Conservation (phyloP, 495 filamentous ascomycete genomes). For the Hypoxylon perforatum region DNA sequence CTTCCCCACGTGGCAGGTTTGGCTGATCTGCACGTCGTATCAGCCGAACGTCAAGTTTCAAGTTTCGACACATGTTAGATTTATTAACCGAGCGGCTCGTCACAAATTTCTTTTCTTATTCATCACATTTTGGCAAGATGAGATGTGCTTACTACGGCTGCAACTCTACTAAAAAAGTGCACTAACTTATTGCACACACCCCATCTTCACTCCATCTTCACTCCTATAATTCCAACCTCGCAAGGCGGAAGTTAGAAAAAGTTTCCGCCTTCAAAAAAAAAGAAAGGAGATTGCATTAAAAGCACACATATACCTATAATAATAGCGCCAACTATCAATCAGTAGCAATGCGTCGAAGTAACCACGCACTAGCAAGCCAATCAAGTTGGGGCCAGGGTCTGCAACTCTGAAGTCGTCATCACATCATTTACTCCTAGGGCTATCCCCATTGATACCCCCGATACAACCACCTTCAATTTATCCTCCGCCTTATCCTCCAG, state of each 20-base stretch:
- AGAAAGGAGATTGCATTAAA: conserved; percentile 11
- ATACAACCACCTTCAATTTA: conserved; percentile 10
- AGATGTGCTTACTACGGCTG: neutral
- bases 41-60: conserved; percentile 30
- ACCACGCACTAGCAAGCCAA: conserved; percentile 6
- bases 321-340: conserved; percentile 13
- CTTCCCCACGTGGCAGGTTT: conserved; percentile 40
- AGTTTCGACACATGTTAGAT: conserved; percentile 4
- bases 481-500: conserved; percentile 31
- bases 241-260: too few species aligned
- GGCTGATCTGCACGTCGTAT: conserved; percentile 35
- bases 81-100: neutral
- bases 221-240: too few species aligned
- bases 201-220: too few species aligned
- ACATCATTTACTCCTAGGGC: conserved; percentile 17
- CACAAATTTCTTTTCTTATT: conserved; percentile 2
- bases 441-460: conserved; percentile 2
- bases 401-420: conserved; percentile 30
- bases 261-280: too few species aligned
- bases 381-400: conserved; percentile 25
- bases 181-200: neutral
- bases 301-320: conserved; percentile 2
- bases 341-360: conserved; percentile 12
- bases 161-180: neutral
- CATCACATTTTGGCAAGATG: neutral